Evolutionary conservation across 352 stramenopile genomes (phyloP), one percentile per base, ranked within the genome.

Genomic region (Globisporangium megalacanthum): DNA sequence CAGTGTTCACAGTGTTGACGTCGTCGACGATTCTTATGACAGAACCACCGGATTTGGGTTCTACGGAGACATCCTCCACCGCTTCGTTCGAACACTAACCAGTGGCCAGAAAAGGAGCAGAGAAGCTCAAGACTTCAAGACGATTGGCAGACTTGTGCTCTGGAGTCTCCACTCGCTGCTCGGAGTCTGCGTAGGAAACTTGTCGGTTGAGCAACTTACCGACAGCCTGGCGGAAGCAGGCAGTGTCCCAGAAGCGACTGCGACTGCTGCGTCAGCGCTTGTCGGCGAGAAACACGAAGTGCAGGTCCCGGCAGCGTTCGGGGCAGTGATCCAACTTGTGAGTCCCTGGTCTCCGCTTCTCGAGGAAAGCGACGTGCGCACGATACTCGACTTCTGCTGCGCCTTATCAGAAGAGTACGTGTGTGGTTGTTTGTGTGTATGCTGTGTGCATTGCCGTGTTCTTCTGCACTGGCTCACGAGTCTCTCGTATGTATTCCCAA

Each of bases 41-140:
- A 76, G 68, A 19, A 45, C 58, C 11, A 50, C 62, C 14, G 65
- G 63, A 7, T 77, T 70, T 49, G 54, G 54, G 11, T 65, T 73
- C 25, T 77, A 70, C 42, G 60, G 63, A 3, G 55, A 65, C n/a
- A 46, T 75, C 20, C 33, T 75, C 3, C 44, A 77, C 29, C 52
- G 52, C 17, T 63, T 61, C 7, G 45, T 61, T 35, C 53, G 37
- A 25, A 22, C 22, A 7, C 20, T 22, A 45, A 19, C 17, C 35
- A 15, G 8, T 37, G 36, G 52, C 15, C 39, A 51, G 42, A n/a
- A 44, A 39, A 39, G 15, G 17, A 33, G 10, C 25, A 51, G 3
- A n/a, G 44, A 7, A 49, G 14, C 9, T 51, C 22, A 13, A 13
- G 3, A 36, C 20, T 11, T 3, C 22, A 25, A 51, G 2, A 36